A percentile compares a stretch with the other conserved stretches of the same genome.
These are phyloP conservation scores for Pulveroboletus sp. DNA, from an alignment of 1,284 basidiomycete species.

Conservation along the genomic window DNA sequence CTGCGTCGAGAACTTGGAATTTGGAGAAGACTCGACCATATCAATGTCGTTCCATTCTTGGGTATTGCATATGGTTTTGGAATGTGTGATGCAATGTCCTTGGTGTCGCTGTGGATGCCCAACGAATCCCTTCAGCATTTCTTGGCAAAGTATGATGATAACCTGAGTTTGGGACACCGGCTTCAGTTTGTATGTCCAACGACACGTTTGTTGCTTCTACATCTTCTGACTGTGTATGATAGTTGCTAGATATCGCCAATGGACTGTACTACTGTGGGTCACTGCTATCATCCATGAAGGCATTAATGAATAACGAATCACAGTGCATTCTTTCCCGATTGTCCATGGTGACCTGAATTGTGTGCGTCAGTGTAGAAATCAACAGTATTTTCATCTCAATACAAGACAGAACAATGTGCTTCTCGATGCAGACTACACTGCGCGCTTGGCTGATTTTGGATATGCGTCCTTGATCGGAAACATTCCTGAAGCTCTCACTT, in stretches of 20 bases:
- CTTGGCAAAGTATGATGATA: not conserved
- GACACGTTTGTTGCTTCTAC: fast-evolving
- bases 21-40: slow-evolving; percentile 20
- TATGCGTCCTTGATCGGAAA: slow-evolving; percentile 4
- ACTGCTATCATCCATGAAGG: not conserved
- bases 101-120: slow-evolving; percentile 27
- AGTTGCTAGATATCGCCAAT: slow-evolving; percentile 8
- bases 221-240: not conserved
- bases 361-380: not conserved
- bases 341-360: slow-evolving; percentile 10
- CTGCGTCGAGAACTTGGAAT: slow-evolving; percentile 23
- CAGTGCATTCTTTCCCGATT: slow-evolving; percentile 9
- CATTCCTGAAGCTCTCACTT: slow-evolving; percentile 1
- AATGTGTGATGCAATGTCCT: slow-evolving; percentile 1
- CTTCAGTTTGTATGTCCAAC: slow-evolving; percentile 9
- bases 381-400: not conserved
- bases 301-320: not conserved
- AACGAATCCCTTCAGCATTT: slow-evolving; percentile 16
- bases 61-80: slow-evolving; percentile 22
- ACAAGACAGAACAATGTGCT: slow-evolving; percentile 16
- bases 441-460: slow-evolving; percentile 3
- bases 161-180: not conserved
- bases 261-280: slow-evolving; percentile 6
- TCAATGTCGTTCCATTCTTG: slow-evolving; percentile 13
- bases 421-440: slow-evolving; percentile 12